These are phyloP conservation scores for Boletus patriciae DNA, from an alignment of 768 basidiomycete species.

Conservation along the genomic window DNA sequence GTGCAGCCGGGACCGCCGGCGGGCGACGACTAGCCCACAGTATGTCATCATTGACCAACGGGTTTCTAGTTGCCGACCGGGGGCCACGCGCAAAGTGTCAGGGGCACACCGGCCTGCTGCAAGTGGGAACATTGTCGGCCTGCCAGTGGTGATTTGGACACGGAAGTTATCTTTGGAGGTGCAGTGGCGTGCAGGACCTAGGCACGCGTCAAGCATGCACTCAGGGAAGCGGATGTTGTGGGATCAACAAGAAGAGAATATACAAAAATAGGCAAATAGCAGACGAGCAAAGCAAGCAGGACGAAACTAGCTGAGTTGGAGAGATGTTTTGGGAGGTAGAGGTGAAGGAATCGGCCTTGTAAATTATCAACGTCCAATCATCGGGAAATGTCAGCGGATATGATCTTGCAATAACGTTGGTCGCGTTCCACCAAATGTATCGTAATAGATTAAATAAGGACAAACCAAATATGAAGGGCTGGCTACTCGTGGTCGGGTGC, in stretches of 20 bases:
- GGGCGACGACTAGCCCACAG: too few species aligned
- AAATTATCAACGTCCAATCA: conserved; percentile 5
- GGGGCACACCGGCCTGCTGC: background rate
- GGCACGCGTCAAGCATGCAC: conserved; percentile 25
- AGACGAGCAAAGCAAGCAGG: conserved; percentile 22
- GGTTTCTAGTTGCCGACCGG: background rate
- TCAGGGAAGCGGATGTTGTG: conserved; percentile 13
- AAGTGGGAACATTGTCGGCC: background rate
- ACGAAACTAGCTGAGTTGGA: conserved; percentile 18
- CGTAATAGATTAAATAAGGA: conserved; percentile 16
- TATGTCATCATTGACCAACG: conserved; percentile 3
- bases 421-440: conserved; percentile 13
- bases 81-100: conserved; percentile 2
- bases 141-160: background rate
- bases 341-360: conserved; percentile 7
- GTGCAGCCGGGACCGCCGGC: conserved; percentile 1
- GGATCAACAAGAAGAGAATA: conserved; percentile 15
- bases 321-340: conserved; percentile 10
- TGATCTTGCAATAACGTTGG: conserved; percentile 14
- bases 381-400: conserved; percentile 10
- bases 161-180: conserved; percentile 15
- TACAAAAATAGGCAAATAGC: conserved; percentile 17
- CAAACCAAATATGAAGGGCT: conserved; percentile 18
- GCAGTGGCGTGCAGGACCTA: conserved; percentile 9
- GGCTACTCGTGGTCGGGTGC: conserved; percentile 44